phyloP scores from a whole-genome alignment of 805 yeast genomes.

The Clavispora carvajalis region DNA sequence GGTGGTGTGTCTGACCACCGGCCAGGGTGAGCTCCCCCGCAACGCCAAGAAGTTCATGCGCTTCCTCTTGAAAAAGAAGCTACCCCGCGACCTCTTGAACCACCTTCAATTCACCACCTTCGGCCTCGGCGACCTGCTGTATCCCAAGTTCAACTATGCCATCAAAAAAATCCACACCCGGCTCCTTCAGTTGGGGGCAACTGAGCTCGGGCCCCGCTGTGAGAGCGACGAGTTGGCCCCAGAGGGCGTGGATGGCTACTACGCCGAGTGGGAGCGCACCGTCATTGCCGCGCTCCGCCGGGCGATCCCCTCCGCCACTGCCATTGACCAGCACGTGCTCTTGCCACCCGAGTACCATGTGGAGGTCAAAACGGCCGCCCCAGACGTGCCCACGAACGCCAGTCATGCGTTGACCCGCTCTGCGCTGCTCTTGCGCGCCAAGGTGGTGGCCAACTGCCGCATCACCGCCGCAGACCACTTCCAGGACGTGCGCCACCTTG shows the following conservation, averaged over 20 bases:
- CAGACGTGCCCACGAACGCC: neutral
- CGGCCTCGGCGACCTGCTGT: constrained; percentile 92
- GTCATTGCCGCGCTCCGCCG: constrained; percentile 30
- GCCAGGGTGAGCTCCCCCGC: constrained; percentile 90
- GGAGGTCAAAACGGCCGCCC: constrained; percentile 3
- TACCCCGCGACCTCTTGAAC: constrained; percentile 54
- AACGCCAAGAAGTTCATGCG: constrained; percentile 73
- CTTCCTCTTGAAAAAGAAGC: constrained; percentile 59
- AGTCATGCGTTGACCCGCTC: constrained; percentile 8
- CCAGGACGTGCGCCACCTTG: constrained; percentile 79
- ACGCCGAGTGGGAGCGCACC: constrained; percentile 63
- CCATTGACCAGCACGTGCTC: constrained; percentile 20
- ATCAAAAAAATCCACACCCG: constrained; percentile 76
- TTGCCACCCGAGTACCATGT: constrained; percentile 25
- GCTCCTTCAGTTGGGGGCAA: constrained; percentile 75
- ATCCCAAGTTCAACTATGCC: constrained; percentile 87
- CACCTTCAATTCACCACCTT: constrained; percentile 66
- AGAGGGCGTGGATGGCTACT: constrained; percentile 75
- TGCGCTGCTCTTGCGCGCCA: constrained; percentile 33
- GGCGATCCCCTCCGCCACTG: constrained; percentile 18
- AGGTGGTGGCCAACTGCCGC: constrained; percentile 46
- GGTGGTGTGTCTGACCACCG: constrained; percentile 81
- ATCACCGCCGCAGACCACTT: constrained; percentile 71
- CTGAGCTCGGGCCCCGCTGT: constrained; percentile 63
- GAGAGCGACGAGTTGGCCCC: constrained; percentile 86